Evolutionary conservation across 176 grass and related monocot species (phyloP).

Genomic region (Guadua angustifolia): DNA sequence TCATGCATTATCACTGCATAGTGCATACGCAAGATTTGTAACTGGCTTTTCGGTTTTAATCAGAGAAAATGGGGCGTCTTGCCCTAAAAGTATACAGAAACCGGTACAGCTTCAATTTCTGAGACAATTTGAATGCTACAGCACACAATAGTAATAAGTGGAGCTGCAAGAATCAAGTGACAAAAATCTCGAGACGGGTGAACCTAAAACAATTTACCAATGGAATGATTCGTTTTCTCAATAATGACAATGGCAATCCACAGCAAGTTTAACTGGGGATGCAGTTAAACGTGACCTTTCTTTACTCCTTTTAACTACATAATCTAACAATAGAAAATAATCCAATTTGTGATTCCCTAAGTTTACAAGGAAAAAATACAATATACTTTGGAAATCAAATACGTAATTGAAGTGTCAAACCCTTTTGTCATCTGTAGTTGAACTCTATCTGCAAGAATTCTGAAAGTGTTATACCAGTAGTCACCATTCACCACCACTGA

Average conservation of each 20-base stretch:
- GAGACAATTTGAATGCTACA: neutral
- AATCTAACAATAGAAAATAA: neutral
- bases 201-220: neutral
- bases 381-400: neutral
- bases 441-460: constrained; percentile 20
- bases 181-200: neutral
- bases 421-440: neutral
- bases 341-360: neutral
- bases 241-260: constrained; percentile 12
- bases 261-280: constrained; percentile 32
- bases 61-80: neutral
- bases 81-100: too few relatives aligned
- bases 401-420: neutral
- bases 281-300: constrained; percentile 7
- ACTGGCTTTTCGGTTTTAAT: neutral
- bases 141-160: neutral
- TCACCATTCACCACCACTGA: constrained; percentile 65
- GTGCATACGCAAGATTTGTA: neutral
- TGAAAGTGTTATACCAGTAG: neutral
- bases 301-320: constrained; percentile 28
- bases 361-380: neutral
- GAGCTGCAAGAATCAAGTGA: neutral
- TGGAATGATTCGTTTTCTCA: neutral
- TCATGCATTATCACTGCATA: neutral
- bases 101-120: neutral